Evolutionary conservation across 208 protist genomes (phyloP), one percentile per base, ranked within the genome.

Genomic region (Acanthamoeba sp.): DNA sequence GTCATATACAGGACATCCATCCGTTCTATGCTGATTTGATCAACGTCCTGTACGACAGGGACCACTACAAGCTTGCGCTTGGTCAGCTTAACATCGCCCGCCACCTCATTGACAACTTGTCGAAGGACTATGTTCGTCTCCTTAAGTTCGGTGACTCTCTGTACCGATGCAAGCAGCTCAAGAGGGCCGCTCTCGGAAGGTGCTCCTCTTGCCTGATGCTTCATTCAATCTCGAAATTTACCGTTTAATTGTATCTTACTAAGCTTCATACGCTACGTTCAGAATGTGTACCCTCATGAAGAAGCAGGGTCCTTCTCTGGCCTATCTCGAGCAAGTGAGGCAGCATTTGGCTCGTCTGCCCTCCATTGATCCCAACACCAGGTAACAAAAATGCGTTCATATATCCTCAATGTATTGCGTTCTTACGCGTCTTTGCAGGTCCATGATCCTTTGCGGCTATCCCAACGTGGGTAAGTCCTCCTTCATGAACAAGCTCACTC

Each of bases 31-130:
- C 98, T 9, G 99, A 99, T 95, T 97, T 99, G 45, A 99, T 99
- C 97, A 99, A 99, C 97, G 99, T 99, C 32, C 97, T 99, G 6
- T 99, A 99, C 97, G 99, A 99, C 96, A 97, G 98, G 32, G 99
- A 99, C 95, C 99, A 99, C 97, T 99, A 99, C 98, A 99, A 99
- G 97, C 97, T 99, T 18, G 99, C 99, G 1, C 97, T 99, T 10
- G 99, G 99, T 24, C 99, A 99, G 96, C 97, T 99, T 18, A 99
- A 99, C 94, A 99, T 98, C 20, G 98, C 99, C 48, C 97, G 98
- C 36, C 97, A 99, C 95, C 97, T 99, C 95, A 98, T 99, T 59
- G 99, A 99, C 95, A 99, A 99, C 94, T 97, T 99, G 84, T 98
- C 98, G 64, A 98, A 99, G 82, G 99, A 99, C 95, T 99, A 99